A percentile compares a stretch with the other conserved stretches of the same genome.
phyloP scores from a whole-genome alignment of 768 basidiomycete species.

The Asterophora parasitica region DNA sequence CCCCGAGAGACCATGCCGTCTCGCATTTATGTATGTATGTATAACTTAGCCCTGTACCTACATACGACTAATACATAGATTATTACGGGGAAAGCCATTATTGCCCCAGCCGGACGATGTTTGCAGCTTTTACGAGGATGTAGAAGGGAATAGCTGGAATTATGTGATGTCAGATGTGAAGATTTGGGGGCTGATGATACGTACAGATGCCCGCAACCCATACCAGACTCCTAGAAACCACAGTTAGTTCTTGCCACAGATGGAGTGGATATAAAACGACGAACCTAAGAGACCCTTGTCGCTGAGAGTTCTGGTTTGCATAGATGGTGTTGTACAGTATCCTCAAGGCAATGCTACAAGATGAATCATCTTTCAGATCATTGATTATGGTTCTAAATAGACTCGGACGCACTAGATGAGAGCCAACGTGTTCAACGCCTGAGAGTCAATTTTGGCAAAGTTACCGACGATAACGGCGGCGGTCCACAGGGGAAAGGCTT shows the following conservation, averaged over 20 bases:
- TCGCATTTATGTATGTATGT: neutral
- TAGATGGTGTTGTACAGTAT: conserved; percentile 27
- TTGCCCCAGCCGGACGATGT: neutral
- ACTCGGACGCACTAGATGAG: conserved; percentile 6
- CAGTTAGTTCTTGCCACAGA: neutral
- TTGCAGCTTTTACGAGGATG: conserved; percentile 10
- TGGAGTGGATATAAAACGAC: neutral
- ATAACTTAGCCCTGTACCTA: neutral
- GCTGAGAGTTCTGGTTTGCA: conserved; percentile 19
- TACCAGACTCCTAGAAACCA: conserved; percentile 1
- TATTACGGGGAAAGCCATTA: neutral
- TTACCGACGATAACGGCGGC: conserved; percentile 17
- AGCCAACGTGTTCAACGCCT: conserved; percentile 24
- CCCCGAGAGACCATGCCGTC: neutral
- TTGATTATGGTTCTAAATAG: no score
- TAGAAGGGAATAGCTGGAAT: conserved; percentile 9
- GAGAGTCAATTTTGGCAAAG: conserved; percentile 10
- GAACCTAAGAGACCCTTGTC: conserved; percentile 13
- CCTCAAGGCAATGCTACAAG: conserved; percentile 19
- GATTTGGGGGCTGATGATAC: neutral
- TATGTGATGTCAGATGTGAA: no score
- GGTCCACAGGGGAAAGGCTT: conserved; percentile 25
- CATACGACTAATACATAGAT: neutral
- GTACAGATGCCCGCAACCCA: conserved; percentile 5
- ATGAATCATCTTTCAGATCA: no score